These are phyloP conservation scores for Solanum gandarillasii DNA, from an alignment of 257 asterid genomes.

Conservation along the genomic window DNA sequence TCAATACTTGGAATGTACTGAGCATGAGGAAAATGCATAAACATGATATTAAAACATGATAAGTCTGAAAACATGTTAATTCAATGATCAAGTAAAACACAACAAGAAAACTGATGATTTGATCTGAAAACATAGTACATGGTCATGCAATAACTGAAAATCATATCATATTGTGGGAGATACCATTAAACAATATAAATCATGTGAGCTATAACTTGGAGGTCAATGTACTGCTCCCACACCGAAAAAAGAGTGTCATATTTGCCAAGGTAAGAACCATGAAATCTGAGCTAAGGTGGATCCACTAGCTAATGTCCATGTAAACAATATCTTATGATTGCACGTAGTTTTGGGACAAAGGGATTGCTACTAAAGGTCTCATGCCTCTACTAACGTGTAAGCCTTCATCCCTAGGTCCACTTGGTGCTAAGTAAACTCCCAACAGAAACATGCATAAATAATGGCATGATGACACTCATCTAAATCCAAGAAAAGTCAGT, in stretches of 20 bases:
- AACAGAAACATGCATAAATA: background rate
- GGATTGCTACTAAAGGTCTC: background rate
- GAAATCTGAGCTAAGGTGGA: background rate
- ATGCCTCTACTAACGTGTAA: background rate
- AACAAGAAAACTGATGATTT: background rate
- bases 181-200: background rate
- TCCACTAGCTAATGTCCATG: background rate
- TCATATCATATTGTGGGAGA: background rate
- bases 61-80: background rate
- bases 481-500: background rate
- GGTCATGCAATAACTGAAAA: background rate
- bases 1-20: background rate
- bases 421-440: background rate
- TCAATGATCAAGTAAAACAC: background rate
- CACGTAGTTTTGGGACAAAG: background rate
- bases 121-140: background rate
- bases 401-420: background rate
- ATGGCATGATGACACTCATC: background rate
- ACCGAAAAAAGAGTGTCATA: background rate
- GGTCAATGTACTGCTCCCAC: background rate
- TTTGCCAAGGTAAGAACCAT: background rate
- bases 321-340: background rate
- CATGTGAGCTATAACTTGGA: background rate
- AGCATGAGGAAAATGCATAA: background rate
- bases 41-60: background rate